Percentiles rank a stretch among this genome's conserved stretches.
These are phyloP conservation scores for Neonectria ditissima DNA, from an alignment of 2,329 filamentous ascomycete genomes.

Conservation along the genomic window DNA sequence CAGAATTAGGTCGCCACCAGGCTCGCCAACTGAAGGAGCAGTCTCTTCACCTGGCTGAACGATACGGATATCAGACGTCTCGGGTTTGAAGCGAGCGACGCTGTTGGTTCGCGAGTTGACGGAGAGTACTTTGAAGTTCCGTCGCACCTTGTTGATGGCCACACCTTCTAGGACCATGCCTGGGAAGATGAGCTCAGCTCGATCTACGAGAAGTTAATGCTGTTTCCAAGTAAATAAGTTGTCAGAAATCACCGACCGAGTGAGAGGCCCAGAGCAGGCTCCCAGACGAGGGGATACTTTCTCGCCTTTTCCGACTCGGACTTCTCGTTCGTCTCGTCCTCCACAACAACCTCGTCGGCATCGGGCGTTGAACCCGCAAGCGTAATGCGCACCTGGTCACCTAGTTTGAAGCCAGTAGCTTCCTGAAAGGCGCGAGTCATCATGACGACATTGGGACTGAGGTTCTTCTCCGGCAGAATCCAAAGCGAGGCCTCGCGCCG, in stretches of 20 bases:
- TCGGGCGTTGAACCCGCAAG: slow-evolving; percentile 67
- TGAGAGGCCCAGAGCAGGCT: slow-evolving; percentile 48
- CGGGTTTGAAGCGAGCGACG: slow-evolving; percentile 58
- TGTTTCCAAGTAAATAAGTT: not conserved
- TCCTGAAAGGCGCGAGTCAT: slow-evolving; percentile 81
- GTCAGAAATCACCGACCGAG: slow-evolving; percentile 46
- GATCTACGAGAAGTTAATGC: slow-evolving; percentile 53
- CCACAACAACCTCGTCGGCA: slow-evolving; percentile 69
- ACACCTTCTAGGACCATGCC: slow-evolving; percentile 78
- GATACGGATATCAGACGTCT: slow-evolving; percentile 54
- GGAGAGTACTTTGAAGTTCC: slow-evolving; percentile 64
- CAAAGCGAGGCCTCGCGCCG: slow-evolving; percentile 62
- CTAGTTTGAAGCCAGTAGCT: slow-evolving; percentile 77
- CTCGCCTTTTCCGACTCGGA: slow-evolving; percentile 45
- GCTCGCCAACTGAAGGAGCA: slow-evolving; percentile 32
- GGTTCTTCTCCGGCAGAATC: slow-evolving; percentile 67
- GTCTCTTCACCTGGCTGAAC: slow-evolving; percentile 46
- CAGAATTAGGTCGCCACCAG: slow-evolving; percentile 56
- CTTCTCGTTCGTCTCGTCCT: slow-evolving; percentile 64
- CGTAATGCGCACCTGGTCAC: slow-evolving; percentile 71
- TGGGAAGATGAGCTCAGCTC: slow-evolving; percentile 75
- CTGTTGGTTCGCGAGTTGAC: slow-evolving; percentile 65
- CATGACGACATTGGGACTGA: slow-evolving; percentile 76
- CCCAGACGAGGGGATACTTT: slow-evolving; percentile 52
- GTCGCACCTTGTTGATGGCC: slow-evolving; percentile 45